These are phyloP conservation scores for Thelephora ganbajun DNA, from an alignment of 768 basidiomycete genomes.

Conservation along the genomic window DNA sequence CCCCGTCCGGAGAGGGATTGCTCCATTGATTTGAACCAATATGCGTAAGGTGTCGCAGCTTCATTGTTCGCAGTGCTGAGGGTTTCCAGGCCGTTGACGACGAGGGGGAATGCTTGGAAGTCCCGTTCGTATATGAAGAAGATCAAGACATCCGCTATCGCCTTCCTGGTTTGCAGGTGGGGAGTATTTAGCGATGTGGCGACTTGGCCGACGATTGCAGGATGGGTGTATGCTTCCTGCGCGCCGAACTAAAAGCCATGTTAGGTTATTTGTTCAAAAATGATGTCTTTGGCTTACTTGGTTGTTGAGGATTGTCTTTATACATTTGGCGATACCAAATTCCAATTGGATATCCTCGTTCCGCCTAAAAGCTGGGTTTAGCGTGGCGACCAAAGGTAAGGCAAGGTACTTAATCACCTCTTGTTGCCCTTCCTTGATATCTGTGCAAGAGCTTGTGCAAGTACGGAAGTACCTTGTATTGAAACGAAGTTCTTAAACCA, in stretches of 20 bases:
- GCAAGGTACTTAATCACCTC: constrained; percentile 26
- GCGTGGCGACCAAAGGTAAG: constrained; percentile 6
- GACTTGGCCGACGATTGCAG: constrained; percentile 64
- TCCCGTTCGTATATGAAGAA: constrained; percentile 59
- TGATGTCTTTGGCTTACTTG: constrained; percentile 23
- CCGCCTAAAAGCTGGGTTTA: constrained; percentile 23
- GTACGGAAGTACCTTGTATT: constrained; percentile 72
- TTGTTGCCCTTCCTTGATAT: constrained; percentile 55
- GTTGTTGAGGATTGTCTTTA: constrained; percentile 70
- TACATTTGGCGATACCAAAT: constrained; percentile 78
- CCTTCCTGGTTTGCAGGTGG: constrained; percentile 62
- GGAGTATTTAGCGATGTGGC: constrained; percentile 74
- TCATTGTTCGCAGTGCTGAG: constrained; percentile 52
- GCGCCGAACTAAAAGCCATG: constrained; percentile 39
- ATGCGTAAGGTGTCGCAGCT: constrained; percentile 55
- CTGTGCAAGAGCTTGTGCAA: constrained; percentile 65
- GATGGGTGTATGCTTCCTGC: constrained; percentile 59
- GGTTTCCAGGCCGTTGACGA: constrained; percentile 61
- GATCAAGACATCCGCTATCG: constrained; percentile 64
- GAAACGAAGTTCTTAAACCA: constrained; percentile 72
- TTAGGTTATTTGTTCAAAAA: constrained; percentile 7
- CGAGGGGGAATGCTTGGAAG: constrained; percentile 45
- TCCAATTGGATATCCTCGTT: constrained; percentile 62
- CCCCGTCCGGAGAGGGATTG: constrained; percentile 68
- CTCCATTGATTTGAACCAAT: constrained; percentile 82